Conservation (phyloP, 371 early-diverging fungal species). For the Thermomucor indicae-seudaticae region DNA sequence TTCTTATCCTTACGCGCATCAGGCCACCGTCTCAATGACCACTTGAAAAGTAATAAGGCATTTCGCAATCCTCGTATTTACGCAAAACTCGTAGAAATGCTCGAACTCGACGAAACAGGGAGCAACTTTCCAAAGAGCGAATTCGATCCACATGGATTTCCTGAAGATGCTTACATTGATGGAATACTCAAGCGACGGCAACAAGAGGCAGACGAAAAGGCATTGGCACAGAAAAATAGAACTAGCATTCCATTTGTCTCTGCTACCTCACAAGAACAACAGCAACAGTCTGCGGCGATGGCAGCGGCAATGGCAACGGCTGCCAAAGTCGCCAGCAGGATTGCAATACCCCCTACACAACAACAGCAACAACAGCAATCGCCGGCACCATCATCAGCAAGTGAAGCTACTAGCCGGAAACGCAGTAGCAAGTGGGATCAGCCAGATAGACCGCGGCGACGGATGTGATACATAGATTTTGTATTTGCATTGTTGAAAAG, state of each 20-base stretch:
- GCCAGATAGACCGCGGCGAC: no score
- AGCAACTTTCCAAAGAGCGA: constrained; percentile 53
- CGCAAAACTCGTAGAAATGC: constrained; percentile 71
- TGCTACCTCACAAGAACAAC: not conserved
- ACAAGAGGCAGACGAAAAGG: constrained; percentile 37
- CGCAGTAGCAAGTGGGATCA: no score
- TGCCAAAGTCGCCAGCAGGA: constrained; percentile 33
- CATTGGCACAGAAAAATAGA: constrained; percentile 27
- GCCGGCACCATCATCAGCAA: not conserved
- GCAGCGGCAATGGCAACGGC: constrained; percentile 41
- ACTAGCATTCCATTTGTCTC: constrained; percentile 22
- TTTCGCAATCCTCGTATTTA: constrained; percentile 82
- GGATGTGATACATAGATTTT: no score
- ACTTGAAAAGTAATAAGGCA: constrained; percentile 64
- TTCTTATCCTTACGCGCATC: constrained; percentile 49
- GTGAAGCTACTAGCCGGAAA: no score
- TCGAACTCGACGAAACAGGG: constrained; percentile 69
- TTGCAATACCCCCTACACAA: constrained; percentile 9
- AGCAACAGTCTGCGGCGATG: constrained; percentile 22
- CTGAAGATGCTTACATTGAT: constrained; percentile 47
- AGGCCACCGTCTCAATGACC: constrained; percentile 63
- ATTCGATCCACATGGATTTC: constrained; percentile 57
- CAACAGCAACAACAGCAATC: constrained; percentile 3
- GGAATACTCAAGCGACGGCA: constrained; percentile 43
- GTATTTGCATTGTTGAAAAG: no score